phyloP scores from a whole-genome alignment of 768 basidiomycete species.

The Lentinula sp. region DNA sequence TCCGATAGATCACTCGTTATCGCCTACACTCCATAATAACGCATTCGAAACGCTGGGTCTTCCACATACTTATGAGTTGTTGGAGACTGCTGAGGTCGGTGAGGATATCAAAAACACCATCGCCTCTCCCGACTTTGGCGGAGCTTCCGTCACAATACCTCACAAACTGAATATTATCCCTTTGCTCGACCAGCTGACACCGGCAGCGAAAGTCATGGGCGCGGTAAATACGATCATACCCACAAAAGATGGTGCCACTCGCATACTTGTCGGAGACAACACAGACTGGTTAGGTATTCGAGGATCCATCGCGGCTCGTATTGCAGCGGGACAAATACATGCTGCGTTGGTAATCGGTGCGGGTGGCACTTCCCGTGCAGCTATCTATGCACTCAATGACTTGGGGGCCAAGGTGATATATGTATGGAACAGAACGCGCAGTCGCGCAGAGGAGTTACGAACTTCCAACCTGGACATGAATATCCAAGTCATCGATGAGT shows the following conservation, averaged over 20 bases:
- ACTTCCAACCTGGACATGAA: constrained; percentile 59
- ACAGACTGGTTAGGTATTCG: constrained; percentile 93
- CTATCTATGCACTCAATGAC: constrained; percentile 79
- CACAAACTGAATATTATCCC: constrained; percentile 89
- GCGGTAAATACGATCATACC: constrained; percentile 94
- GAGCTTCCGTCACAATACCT: constrained; percentile 95
- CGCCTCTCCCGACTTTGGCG: constrained; percentile 72
- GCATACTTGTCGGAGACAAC: constrained; percentile 82
- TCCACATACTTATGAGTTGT: constrained; percentile 74
- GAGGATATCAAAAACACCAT: constrained; percentile 62
- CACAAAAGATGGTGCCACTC: constrained; percentile 23
- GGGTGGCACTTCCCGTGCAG: constrained; percentile 92
- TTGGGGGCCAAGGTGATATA: constrained; percentile 70
- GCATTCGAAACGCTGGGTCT: constrained; percentile 77
- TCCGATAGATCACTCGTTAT: constrained; percentile 86
- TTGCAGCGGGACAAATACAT: constrained; percentile 32
- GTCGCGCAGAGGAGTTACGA: constrained; percentile 67
- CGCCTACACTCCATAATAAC: constrained; percentile 90
- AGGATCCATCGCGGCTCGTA: constrained; percentile 39
- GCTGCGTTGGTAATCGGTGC: constrained; percentile 87
- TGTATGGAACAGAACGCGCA: constrained; percentile 79
- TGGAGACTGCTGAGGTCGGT: constrained; percentile 67
- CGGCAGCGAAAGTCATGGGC: constrained; percentile 80
- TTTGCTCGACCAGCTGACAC: constrained; percentile 71
- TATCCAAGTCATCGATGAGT: constrained; percentile 52